phyloP scores from a whole-genome alignment of 495 filamentous ascomycete species.

The Usnea hakonensis region DNA sequence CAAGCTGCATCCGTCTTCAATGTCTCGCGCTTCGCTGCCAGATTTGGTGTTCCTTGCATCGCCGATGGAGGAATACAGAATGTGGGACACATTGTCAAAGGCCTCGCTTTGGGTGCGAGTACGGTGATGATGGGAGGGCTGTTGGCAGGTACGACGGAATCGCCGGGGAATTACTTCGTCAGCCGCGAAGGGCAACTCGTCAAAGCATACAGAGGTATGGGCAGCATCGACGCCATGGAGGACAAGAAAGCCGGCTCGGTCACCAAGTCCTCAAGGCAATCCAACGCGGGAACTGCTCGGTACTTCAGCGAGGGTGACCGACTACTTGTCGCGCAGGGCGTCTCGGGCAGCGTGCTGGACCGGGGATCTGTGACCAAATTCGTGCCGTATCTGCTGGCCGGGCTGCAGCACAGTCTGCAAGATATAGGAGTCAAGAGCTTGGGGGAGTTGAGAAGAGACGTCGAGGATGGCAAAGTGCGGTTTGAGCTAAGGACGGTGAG shows the following conservation, averaged over 20 bases:
- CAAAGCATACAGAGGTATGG: slow-evolving; percentile 99
- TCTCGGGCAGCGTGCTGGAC: slow-evolving; percentile 68
- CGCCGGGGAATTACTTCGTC: slow-evolving; percentile 93
- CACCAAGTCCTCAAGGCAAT: slow-evolving; percentile 66
- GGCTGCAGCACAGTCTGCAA: slow-evolving; percentile 94
- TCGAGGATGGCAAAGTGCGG: slow-evolving; percentile 67
- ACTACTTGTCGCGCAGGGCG: slow-evolving; percentile 93
- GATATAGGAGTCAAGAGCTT: slow-evolving; percentile 84
- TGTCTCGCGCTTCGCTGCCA: slow-evolving; percentile 77
- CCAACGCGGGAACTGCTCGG: slow-evolving; percentile 91
- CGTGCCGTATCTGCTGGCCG: slow-evolving; percentile 87
- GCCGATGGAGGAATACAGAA: slow-evolving; percentile 98
- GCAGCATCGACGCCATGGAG: slow-evolving; percentile 97
- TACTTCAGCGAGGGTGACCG: slow-evolving; percentile 97
- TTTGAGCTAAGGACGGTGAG: slow-evolving; percentile 93
- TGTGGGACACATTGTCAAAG: slow-evolving; percentile 98
- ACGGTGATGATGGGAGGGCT: slow-evolving; percentile 99
- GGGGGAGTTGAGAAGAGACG: slow-evolving; percentile 63
- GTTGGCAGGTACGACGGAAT: slow-evolving; percentile 94
- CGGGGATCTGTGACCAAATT: slow-evolving; percentile 85
- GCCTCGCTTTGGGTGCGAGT: slow-evolving; percentile 83
- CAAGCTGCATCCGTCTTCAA: slow-evolving; percentile 89
- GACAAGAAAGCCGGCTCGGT: slow-evolving; percentile 78
- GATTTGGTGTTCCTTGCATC: slow-evolving; percentile 95
- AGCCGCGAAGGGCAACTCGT: slow-evolving; percentile 92